A percentile compares a stretch with the other conserved stretches of the same genome.
These are phyloP conservation scores for Penicillium sp. DNA, from an alignment of 2,329 filamentous ascomycete species.

Conservation along the genomic window DNA sequence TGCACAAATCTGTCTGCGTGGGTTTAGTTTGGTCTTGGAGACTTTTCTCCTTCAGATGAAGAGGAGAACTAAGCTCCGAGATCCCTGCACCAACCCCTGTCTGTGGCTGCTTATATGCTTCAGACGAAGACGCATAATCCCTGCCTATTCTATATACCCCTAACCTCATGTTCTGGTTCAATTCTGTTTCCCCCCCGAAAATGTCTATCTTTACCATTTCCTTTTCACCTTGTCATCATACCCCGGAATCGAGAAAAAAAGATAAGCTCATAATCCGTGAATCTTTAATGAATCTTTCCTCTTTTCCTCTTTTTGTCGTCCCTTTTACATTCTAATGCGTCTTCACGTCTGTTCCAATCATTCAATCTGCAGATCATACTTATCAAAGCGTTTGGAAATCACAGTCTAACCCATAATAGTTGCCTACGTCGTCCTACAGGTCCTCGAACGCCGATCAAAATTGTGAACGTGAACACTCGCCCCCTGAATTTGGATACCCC, in stretches of 20 bases:
- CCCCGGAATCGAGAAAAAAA: not conserved
- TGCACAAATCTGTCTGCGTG: constrained; percentile 3
- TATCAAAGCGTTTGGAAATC: not conserved
- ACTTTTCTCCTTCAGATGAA: constrained; percentile 14
- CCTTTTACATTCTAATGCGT: not conserved
- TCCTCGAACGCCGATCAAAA: constrained; percentile 33
- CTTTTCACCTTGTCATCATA: not conserved
- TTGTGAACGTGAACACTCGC: not conserved
- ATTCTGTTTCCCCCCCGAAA: not conserved
- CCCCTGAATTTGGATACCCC: not conserved
- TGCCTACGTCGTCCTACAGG: constrained; percentile 35
- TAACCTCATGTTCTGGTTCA: not conserved
- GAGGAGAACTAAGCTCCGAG: constrained; percentile 11
- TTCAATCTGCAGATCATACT: constrained; percentile 1
- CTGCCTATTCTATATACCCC: constrained; percentile 17
- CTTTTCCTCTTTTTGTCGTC: not conserved
- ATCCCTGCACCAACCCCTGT: not conserved
- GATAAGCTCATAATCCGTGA: constrained; percentile 14
- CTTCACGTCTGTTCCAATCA: not conserved
- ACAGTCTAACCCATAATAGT: constrained; percentile 25
- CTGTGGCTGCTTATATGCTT: constrained; percentile 1
- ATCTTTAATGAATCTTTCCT: constrained; percentile 18
- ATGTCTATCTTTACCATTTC: constrained; percentile 3
- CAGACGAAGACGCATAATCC: not conserved
- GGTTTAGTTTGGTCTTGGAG: not conserved